A percentile compares a stretch with the other conserved stretches of the same genome.
These are phyloP conservation scores for Trypanosoma melophagium DNA, from an alignment of 208 protist genomes.

Conservation along the genomic window DNA sequence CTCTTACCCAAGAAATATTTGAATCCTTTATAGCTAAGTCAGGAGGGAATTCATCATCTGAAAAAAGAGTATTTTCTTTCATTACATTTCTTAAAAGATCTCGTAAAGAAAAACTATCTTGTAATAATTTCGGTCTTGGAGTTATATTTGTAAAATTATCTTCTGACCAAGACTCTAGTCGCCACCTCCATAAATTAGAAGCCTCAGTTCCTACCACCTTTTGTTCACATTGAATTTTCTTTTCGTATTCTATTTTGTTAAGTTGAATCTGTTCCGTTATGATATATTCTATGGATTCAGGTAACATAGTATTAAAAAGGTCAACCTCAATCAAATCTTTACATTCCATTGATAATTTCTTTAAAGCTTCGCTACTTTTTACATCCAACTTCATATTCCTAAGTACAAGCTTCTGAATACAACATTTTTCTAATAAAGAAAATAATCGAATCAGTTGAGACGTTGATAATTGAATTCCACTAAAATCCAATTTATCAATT, in stretches of 20 bases:
- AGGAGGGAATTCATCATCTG: slow-evolving; percentile 30
- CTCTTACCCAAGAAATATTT: slow-evolving; percentile 28
- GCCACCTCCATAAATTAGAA: slow-evolving; percentile 20
- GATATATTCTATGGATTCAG: slow-evolving; percentile 30
- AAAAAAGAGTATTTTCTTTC: slow-evolving; percentile 23
- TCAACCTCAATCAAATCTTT: slow-evolving; percentile 35
- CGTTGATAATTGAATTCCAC: slow-evolving; percentile 32
- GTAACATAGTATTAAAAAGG: slow-evolving; percentile 36
- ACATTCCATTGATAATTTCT: slow-evolving; percentile 40
- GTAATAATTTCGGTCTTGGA: not conserved
- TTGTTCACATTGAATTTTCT: slow-evolving; percentile 4
- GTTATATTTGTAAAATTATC: not conserved
- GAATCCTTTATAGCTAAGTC: slow-evolving; percentile 24
- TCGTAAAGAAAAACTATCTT: not conserved
- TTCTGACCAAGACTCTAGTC: slow-evolving; percentile 19
- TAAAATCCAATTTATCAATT: slow-evolving; percentile 51
- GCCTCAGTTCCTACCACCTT: slow-evolving; percentile 28
- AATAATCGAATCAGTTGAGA: slow-evolving; percentile 39
- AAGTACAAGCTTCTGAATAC: slow-evolving; percentile 43
- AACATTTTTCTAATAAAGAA: slow-evolving; percentile 32
- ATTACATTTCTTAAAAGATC: slow-evolving; percentile 10
- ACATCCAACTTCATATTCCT: slow-evolving; percentile 37
- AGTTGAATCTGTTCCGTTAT: slow-evolving; percentile 46
- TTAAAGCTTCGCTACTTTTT: slow-evolving; percentile 28
- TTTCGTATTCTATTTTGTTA: slow-evolving; percentile 35